phyloP scores from a whole-genome alignment of 768 basidiomycete species.

The Cystobasidium onofrii region DNA sequence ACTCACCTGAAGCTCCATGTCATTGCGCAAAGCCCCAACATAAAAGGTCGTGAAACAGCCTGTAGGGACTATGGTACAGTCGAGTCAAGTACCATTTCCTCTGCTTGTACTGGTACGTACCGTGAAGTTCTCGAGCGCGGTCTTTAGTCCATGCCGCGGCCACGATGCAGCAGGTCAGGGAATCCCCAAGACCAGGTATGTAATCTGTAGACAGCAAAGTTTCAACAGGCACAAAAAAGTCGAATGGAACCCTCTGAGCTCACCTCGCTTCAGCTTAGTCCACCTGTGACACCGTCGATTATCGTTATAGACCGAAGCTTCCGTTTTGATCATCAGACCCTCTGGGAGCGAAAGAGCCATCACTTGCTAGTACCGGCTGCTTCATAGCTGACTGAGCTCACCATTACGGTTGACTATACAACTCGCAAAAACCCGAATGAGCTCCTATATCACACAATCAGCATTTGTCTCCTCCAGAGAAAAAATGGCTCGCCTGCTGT shows the following conservation, averaged over 20 bases:
- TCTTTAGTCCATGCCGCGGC: constrained; percentile 63
- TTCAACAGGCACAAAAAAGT: too few species aligned
- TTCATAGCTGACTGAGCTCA: constrained; percentile 1
- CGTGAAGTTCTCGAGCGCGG: constrained; percentile 66
- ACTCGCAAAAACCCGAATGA: constrained; percentile 7
- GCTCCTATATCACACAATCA: not conserved
- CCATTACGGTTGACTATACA: constrained; percentile 27
- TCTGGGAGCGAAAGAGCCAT: constrained; percentile 40
- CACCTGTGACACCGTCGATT: constrained; percentile 53
- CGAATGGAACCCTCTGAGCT: not conserved
- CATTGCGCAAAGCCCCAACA: not conserved
- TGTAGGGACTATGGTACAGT: constrained; percentile 57
- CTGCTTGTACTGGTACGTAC: too few species aligned
- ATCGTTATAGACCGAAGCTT: constrained; percentile 61
- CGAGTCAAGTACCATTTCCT: too few species aligned
- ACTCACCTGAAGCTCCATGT: not conserved
- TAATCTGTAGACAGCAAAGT: constrained; percentile 53
- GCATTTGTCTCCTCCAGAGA: not conserved
- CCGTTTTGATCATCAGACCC: constrained; percentile 66
- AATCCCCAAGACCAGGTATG: constrained; percentile 73
- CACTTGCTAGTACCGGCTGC: not conserved
- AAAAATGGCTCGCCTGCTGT: constrained; percentile 46
- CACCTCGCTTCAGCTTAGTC: constrained; percentile 59
- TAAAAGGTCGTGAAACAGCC: not conserved
- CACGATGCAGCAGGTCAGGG: constrained; percentile 66